Evolutionary conservation across 768 basidiomycete species (phyloP).

Genomic region (Suillus subaureus): DNA sequence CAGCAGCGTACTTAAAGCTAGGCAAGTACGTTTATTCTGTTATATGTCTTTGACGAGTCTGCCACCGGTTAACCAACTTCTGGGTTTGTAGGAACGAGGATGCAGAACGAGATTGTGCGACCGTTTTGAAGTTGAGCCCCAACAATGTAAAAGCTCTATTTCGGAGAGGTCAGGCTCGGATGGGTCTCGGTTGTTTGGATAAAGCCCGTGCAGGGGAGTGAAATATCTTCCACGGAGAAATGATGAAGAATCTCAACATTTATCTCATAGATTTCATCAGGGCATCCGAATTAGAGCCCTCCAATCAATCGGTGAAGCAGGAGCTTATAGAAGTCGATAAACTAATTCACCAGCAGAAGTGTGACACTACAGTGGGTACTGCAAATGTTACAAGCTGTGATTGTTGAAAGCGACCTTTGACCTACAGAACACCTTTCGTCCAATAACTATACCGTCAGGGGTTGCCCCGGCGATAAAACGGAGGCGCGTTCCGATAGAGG

Average conservation of each 20-base stretch:
- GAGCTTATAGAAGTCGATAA: conserved; percentile 59
- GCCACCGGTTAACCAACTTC: neutral
- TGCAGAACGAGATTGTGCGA: conserved; percentile 79
- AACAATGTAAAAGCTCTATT: conserved; percentile 81
- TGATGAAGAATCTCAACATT: conserved; percentile 10
- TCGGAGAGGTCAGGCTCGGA: conserved; percentile 73
- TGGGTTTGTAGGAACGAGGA: conserved; percentile 62
- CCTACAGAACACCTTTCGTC: conserved; percentile 13
- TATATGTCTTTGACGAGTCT: neutral
- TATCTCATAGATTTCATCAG: conserved; percentile 56
- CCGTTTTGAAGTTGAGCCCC: conserved; percentile 54
- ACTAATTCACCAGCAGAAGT: conserved; percentile 35
- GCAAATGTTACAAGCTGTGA: neutral
- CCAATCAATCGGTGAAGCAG: conserved; percentile 60
- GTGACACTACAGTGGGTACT: conserved; percentile 27
- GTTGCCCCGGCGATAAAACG: conserved; percentile 37
- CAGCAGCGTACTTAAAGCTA: conserved; percentile 91
- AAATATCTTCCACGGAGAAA: neutral
- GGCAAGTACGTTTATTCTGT: conserved; percentile 73
- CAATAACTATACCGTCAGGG: conserved; percentile 5
- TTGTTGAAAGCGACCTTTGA: neutral
- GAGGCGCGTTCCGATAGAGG: conserved; percentile 65
- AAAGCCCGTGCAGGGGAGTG: conserved; percentile 63
- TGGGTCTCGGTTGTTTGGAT: conserved; percentile 50
- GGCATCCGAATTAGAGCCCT: conserved; percentile 62